Evolutionary conservation across 371 early-diverging fungal genomes (phyloP).

Genomic region (Lichtheimia ornata): DNA sequence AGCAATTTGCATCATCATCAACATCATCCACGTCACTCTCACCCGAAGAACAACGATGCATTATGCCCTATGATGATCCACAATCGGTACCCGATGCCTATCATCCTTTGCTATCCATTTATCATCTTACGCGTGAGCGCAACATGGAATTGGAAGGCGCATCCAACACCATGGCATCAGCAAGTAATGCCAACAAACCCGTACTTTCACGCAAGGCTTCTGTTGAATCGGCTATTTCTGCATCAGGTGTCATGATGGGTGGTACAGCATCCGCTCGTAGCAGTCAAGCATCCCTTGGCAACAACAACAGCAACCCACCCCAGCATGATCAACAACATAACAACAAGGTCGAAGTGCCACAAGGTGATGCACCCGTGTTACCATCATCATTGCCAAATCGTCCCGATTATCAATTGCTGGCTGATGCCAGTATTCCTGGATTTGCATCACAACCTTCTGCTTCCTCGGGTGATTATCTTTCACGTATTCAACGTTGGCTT

Average conservation of each 20-base stretch:
- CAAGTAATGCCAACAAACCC: background rate
- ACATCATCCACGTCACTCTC: slow-evolving; percentile 10
- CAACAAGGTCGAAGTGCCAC: slow-evolving; percentile 12
- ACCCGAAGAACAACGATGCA: background rate
- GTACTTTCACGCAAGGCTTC: slow-evolving; percentile 39
- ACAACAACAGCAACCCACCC: background rate
- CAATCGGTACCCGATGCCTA: slow-evolving; percentile 50
- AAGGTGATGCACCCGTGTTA: slow-evolving; percentile 6
- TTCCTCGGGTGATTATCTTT: slow-evolving; percentile 38
- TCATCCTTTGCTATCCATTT: slow-evolving; percentile 81
- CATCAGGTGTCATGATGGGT: slow-evolving; percentile 10
- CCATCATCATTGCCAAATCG: slow-evolving; percentile 18
- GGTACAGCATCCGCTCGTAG: slow-evolving; percentile 34
- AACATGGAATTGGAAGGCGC: slow-evolving; percentile 52
- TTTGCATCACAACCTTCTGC: slow-evolving; percentile 33
- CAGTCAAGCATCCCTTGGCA: slow-evolving; percentile 35
- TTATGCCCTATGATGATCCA: slow-evolving; percentile 36
- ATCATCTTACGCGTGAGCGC: slow-evolving; percentile 81
- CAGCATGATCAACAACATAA: background rate
- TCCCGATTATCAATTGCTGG: slow-evolving; percentile 16
- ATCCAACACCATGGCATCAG: slow-evolving; percentile 12
- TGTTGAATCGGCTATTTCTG: slow-evolving; percentile 30
- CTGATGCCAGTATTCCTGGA: slow-evolving; percentile 25
- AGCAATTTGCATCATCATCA: slow-evolving; percentile 1
- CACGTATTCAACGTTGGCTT: slow-evolving; percentile 48